Conservation (phyloP, 1,284 basidiomycete genomes). For the Malassezia psittaci region DNA sequence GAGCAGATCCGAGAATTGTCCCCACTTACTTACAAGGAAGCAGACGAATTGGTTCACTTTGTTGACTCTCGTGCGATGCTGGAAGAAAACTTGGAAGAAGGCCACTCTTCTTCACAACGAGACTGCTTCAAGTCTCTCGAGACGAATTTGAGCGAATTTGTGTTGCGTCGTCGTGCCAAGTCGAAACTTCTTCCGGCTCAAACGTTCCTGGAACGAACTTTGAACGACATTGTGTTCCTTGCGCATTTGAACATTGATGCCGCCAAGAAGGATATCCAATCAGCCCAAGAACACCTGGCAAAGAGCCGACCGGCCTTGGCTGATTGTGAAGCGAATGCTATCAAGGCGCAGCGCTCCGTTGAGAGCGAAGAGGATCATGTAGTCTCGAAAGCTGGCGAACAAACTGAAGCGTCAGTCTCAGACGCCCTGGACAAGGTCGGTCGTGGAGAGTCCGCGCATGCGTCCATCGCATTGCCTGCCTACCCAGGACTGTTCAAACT, state of each 20-base stretch:
- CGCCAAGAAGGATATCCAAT: slow-evolving; percentile 68
- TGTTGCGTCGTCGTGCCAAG: slow-evolving; percentile 84
- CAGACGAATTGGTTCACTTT: slow-evolving; percentile 90
- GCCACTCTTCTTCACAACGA: slow-evolving; percentile 52
- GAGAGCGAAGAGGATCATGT: slow-evolving; percentile 71
- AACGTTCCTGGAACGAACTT: slow-evolving; percentile 79
- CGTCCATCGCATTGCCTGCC: slow-evolving; percentile 52
- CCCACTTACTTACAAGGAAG: slow-evolving; percentile 80
- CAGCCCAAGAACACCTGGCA: slow-evolving; percentile 63
- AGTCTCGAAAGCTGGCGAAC: slow-evolving; percentile 55
- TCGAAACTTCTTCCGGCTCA: slow-evolving; percentile 92
- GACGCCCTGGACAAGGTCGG: slow-evolving; percentile 68
- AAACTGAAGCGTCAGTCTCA: slow-evolving; percentile 52
- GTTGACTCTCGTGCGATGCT: slow-evolving; percentile 64
- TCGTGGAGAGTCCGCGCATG: slow-evolving; percentile 56
- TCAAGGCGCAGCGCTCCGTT: slow-evolving; percentile 66
- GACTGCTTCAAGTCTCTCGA: slow-evolving; percentile 75
- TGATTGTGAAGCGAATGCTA: slow-evolving; percentile 66
- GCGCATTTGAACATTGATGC: slow-evolving; percentile 75
- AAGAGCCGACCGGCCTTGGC: slow-evolving; percentile 72
- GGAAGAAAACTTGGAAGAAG: slow-evolving; percentile 24
- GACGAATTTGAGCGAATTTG: slow-evolving; percentile 83
- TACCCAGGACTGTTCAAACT: slow-evolving; percentile 79
- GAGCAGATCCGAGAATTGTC: slow-evolving; percentile 90
- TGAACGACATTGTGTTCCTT: slow-evolving; percentile 78